Evolutionary conservation across 805 yeast genomes (phyloP), one percentile per base, ranked within the genome.

Genomic region (Schizosaccharomyces cryophilus): DNA sequence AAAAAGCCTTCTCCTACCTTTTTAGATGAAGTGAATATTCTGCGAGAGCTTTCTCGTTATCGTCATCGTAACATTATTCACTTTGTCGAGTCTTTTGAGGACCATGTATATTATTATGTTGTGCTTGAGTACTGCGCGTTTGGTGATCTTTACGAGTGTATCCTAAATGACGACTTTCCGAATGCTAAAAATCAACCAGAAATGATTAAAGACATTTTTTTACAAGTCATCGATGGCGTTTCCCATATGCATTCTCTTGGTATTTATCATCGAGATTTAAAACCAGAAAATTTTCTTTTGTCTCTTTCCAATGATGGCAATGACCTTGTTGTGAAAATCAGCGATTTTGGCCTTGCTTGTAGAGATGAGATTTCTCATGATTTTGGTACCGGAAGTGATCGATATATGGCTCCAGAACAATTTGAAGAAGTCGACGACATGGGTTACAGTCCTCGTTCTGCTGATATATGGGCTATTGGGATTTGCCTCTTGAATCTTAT

Each of bases 241-340:
- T 79, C 80, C 64, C 85, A 83, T 73, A 85, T 94, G 67, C 96
- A 90, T 70, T 76, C 83, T 1, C 80, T 78, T 64, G 83, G 85
- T n/a, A 80, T 90, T 42, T 90, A 82, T 70, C 97, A 89, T 70
- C 85, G 96, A 69, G 97, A 89, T 72, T 80, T 89, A 65, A 93
- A 93, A 73, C 98, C 98, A 5, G 97, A 93, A 71, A 93, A 93
- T 73, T 79, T 93, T 62, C 74, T 93, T 67, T 80, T 88, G 59
- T 24, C 51, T n/a, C 73, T 51, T 72, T 76, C 80, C 13, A 70
- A 71, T 67, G 75, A 78, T 66, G 87, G 81, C 62, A 69, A 76
- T 61, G 76, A 73, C 62, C 73, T 84, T 62, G 80, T 59, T 79
- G 78, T 42, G 73, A 78, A 77, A 64, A 74, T 83, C 63, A 90